Conservation (phyloP, 495 filamentous ascomycete species). For the Podospora tetraspora region DNA sequence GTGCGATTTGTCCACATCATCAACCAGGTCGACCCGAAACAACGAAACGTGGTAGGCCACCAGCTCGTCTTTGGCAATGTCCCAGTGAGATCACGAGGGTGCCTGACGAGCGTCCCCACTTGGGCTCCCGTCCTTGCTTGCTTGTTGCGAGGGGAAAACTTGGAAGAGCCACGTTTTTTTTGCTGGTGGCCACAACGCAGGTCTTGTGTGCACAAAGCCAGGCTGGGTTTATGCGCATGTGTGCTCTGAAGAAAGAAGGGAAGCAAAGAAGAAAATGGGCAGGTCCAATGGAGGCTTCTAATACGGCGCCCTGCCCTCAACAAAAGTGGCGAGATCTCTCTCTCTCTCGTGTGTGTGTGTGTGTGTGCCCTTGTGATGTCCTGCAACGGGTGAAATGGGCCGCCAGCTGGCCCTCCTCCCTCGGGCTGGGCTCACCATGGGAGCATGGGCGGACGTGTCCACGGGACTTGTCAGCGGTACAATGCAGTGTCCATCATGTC, state of each 20-base stretch:
- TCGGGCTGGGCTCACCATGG: constrained; percentile 6
- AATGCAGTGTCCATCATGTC: not conserved
- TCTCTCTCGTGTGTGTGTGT: not conserved
- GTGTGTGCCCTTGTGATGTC: constrained; percentile 5
- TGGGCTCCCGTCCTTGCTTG: not conserved
- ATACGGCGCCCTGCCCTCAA: not conserved
- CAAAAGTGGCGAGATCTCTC: constrained; percentile 8
- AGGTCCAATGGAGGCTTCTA: not conserved
- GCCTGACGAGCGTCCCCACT: constrained; percentile 13
- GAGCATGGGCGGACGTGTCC: not conserved
- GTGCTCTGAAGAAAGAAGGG: not conserved
- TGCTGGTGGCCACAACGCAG: not conserved
- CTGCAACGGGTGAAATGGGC: constrained; percentile 2
- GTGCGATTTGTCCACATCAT: not conserved
- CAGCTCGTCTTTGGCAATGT: not conserved
- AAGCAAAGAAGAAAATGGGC: not conserved
- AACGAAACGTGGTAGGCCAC: constrained; percentile 1
- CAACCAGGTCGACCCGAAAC: not conserved
- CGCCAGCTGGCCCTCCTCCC: constrained; percentile 1
- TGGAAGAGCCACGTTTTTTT: not conserved
- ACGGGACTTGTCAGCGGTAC: constrained; percentile 8
- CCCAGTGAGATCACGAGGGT: constrained; percentile 10
- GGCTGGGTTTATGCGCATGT: constrained; percentile 1
- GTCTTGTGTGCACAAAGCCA: constrained; percentile 8
- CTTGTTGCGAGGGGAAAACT: not conserved